Base-by-base conservation (phyloP, 2,329 filamentous ascomycete genomes). In the Talaromyces sp. region DNA sequence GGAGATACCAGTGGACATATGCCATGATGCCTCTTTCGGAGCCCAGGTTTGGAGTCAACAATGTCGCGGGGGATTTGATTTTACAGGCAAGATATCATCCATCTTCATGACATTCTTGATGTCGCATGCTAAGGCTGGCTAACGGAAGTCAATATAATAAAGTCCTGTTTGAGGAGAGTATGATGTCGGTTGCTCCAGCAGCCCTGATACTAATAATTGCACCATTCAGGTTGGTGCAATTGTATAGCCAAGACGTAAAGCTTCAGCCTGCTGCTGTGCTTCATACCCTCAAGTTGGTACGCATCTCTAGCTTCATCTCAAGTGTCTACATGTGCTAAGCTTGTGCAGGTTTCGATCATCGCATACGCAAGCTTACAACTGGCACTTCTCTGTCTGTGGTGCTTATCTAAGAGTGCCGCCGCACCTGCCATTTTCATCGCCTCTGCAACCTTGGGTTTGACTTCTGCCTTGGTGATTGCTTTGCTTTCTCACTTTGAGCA, bases 401-500 rank as follows among this genome's bases (percentile, higher is more conserved):
- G 11, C 19, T 39, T 60, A 13, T 43, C 57, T 13, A 43, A 43
- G 25, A 39, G 35, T 25, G 47, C 57, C 17, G 17, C 35, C 25
- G 27, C 25, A 1, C 35, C 57, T n/a, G 31, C 57, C 39, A 43
- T 60, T 17, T 60, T n/a, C 11, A 25, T 60, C 57, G 39, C 57
- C 19, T 41, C 35, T 43, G 19, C 57, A 43, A 39, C 43, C 13
- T 47, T 60, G 37, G 25, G 25, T 19, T 43, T 60, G 37, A 60
- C 43, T 31, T 25, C 35, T 15, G 35, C 57, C 7, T 27, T 17
- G 25, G 47, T 50, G 47, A 50, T 50, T 61, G 59, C 19, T 33
- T 39, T 62, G 22, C 25, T 65, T 3, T 65, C 58, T 41, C 49
- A 69, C 45, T 65, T 71, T 25, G 73, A 74, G 63, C 72, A 75